These are phyloP conservation scores for Plasmodium inui DNA, from an alignment of 169 alveolate genomes.

Conservation along the genomic window DNA sequence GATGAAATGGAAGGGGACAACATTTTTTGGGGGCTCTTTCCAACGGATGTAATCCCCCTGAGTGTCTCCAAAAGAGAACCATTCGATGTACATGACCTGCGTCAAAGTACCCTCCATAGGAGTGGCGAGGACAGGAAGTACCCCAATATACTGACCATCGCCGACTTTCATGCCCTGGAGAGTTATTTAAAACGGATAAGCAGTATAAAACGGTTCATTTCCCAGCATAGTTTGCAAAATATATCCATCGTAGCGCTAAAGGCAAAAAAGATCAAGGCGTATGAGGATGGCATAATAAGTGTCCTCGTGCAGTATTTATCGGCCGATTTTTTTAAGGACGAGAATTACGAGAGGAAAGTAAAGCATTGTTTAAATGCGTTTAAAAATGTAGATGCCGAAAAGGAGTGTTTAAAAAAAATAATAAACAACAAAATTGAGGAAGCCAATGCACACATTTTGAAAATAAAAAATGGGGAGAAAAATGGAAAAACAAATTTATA, in stretches of 20 bases:
- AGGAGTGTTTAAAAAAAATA: constrained; percentile 42
- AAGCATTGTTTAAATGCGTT: constrained; percentile 25
- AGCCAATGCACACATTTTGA: neutral
- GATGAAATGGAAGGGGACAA: constrained; percentile 15
- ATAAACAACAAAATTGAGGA: constrained; percentile 32
- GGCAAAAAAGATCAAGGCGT: constrained; percentile 16
- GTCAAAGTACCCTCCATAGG: neutral
- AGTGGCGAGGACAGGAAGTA: neutral
- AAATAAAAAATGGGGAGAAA: constrained; percentile 17
- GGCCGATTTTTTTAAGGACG: constrained; percentile 27
- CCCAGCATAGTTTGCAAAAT: constrained; percentile 32
- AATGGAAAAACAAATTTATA: constrained; percentile 24
- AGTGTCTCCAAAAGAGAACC: neutral
- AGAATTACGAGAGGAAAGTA: constrained; percentile 23
- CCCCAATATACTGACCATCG: neutral
- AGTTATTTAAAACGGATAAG: constrained; percentile 26
- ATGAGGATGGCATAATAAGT: constrained; percentile 17
- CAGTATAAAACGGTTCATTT: constrained; percentile 1
- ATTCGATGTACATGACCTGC: neutral
- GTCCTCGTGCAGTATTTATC: constrained; percentile 26
- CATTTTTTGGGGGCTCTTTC: neutral
- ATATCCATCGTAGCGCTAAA: constrained; percentile 12
- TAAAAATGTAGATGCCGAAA: constrained; percentile 29
- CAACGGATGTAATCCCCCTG: neutral
- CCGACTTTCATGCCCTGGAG: constrained; percentile 7